A percentile compares a stretch with the other conserved stretches of the same genome.
phyloP scores from a whole-genome alignment of 371 early-diverging fungal species.

The Paramicrosporidium saccamoebae region DNA sequence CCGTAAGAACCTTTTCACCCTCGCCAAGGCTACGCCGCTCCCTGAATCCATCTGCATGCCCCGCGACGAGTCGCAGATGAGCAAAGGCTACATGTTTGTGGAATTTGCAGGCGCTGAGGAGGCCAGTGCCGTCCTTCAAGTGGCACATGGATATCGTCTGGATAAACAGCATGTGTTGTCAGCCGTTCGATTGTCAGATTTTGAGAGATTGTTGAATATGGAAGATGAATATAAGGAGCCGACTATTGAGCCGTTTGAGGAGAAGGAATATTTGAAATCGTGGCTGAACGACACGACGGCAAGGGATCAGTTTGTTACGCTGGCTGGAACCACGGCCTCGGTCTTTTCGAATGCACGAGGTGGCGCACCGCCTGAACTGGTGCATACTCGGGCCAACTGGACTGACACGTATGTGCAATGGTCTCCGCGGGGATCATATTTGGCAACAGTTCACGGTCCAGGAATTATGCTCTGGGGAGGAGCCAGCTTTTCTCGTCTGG shows the following conservation, averaged over 20 bases:
- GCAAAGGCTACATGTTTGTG: slow-evolving; percentile 70
- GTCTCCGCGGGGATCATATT: slow-evolving; percentile 74
- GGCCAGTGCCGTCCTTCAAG: slow-evolving; percentile 39
- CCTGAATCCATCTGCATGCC: slow-evolving; percentile 67
- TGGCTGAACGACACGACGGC: slow-evolving; percentile 56
- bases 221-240: slow-evolving; percentile 37
- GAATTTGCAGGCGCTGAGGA: slow-evolving; percentile 60
- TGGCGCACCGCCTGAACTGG: slow-evolving; percentile 43
- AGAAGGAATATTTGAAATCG: slow-evolving; percentile 50
- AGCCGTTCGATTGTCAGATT: slow-evolving; percentile 61
- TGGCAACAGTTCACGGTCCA: slow-evolving; percentile 67
- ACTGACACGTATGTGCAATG: slow-evolving; percentile 71
- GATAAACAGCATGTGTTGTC: slow-evolving; percentile 44
- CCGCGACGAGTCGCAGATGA: slow-evolving; percentile 22
- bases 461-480: slow-evolving; percentile 91
- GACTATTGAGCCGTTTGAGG: slow-evolving; percentile 17
- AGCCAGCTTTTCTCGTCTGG: slow-evolving; percentile 52
- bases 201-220: slow-evolving; percentile 37
- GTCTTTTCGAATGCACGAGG: slow-evolving; percentile 66
- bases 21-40: slow-evolving; percentile 38
- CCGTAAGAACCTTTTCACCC: slow-evolving; percentile 40
- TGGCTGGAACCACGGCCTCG: slow-evolving; percentile 39
- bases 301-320: slow-evolving; percentile 69
- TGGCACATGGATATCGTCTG: slow-evolving; percentile 35
- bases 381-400: slow-evolving; percentile 41